Evolutionary conservation across 768 basidiomycete genomes (phyloP).

Genomic region (Agrocybe praecox): DNA sequence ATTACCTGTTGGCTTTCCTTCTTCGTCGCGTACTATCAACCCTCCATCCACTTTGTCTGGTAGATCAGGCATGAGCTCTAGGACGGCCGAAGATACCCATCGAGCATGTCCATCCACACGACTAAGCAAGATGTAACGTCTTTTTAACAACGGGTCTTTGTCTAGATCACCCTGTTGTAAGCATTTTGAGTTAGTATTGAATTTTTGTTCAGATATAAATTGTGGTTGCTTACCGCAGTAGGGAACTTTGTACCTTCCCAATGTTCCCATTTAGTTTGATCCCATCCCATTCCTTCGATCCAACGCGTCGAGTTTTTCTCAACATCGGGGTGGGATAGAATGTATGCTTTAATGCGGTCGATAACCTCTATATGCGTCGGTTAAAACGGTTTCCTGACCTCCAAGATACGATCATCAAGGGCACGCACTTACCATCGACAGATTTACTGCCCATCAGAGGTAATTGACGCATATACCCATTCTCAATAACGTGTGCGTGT

Average conservation of each 20-base stretch:
- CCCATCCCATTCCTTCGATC: conserved; percentile 93
- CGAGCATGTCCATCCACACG: conserved; percentile 85
- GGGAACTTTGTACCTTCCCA: conserved; percentile 64
- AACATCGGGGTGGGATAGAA: conserved; percentile 59
- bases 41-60: conserved; percentile 75
- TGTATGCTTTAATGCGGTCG: conserved; percentile 57
- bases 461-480: conserved; percentile 72
- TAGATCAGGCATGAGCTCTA: conserved; percentile 63
- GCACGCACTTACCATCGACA: conserved; percentile 48
- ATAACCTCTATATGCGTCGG: conserved; percentile 55
- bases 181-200: too few species aligned
- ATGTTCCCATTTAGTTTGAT: conserved; percentile 91
- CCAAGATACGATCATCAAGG: too few species aligned
- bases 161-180: conserved; percentile 68
- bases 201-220: background rate
- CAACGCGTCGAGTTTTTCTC: conserved; percentile 56
- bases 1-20: conserved; percentile 71
- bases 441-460: conserved; percentile 61
- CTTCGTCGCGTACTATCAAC: conserved; percentile 61
- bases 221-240: conserved; percentile 53
- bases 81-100: conserved; percentile 81
- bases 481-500: conserved; percentile 77
- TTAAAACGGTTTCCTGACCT: background rate
- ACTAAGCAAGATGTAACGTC: conserved; percentile 69
- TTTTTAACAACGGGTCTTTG: conserved; percentile 63